Percentiles rank a stretch among this genome's conserved stretches.
Conservation (phyloP, 2,329 filamentous ascomycete genomes). For the Endothia cerciana region DNA sequence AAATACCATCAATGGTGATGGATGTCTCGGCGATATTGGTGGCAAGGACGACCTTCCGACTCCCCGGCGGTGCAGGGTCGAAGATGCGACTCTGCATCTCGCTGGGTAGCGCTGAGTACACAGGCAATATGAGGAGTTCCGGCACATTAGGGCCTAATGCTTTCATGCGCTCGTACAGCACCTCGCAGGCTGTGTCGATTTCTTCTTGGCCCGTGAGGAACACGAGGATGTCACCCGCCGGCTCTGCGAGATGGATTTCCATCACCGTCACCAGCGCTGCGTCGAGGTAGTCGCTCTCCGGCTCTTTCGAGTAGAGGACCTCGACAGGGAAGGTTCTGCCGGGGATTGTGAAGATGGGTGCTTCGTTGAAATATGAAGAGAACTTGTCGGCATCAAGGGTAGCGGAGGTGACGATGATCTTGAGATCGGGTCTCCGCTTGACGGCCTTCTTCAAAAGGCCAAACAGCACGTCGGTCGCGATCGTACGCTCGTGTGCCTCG, state of each 20-base stretch:
- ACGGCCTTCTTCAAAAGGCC: slow-evolving; percentile 92
- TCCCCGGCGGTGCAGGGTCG: slow-evolving; percentile 84
- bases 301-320: slow-evolving; percentile 91
- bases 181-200: slow-evolving; percentile 93
- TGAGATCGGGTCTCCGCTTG: slow-evolving; percentile 82
- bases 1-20: slow-evolving; percentile 97
- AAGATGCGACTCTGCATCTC: slow-evolving; percentile 96
- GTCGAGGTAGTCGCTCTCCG: slow-evolving; percentile 94
- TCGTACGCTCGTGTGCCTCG: slow-evolving; percentile 96
- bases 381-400: slow-evolving; percentile 98
- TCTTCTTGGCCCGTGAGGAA: slow-evolving; percentile 98
- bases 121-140: slow-evolving; percentile 88
- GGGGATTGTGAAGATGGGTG: slow-evolving; percentile 95
- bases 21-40: slow-evolving; percentile 99
- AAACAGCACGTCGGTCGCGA: slow-evolving; percentile 94
- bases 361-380: slow-evolving; percentile 92
- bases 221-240: slow-evolving; percentile 89
- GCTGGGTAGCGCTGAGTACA: slow-evolving; percentile 91
- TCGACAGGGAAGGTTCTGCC: slow-evolving; percentile 95
- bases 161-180: slow-evolving; percentile 94
- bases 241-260: slow-evolving; percentile 95
- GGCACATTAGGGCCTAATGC: slow-evolving; percentile 88
- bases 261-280: slow-evolving; percentile 94
- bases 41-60: slow-evolving; percentile 92
- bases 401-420: slow-evolving; percentile 94